Base-by-base conservation (phyloP, 495 filamentous ascomycete species). In the Aspergillus biplanus region DNA sequence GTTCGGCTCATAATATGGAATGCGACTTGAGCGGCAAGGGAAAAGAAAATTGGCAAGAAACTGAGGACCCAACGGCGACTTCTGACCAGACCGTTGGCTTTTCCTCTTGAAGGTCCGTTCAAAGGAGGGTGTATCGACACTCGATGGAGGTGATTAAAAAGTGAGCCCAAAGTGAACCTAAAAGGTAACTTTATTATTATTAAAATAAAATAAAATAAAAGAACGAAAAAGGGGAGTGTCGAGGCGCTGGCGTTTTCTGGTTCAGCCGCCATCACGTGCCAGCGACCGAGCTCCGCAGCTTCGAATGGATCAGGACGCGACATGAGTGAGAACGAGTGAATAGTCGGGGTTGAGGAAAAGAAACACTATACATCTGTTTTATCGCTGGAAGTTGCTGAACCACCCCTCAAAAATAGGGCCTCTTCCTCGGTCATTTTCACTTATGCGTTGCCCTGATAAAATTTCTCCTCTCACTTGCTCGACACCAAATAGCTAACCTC, bases 241-340 rank as follows among this genome's bases (percentile, higher is more conserved):
- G 35, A 60, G 48, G 47, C 27, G 27, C 7, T 33, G 13, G 13
- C 27, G 31, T 50, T 33, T 15, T 18, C 33, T 37, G 32, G 42
- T 52, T 50, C 53, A 35, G 55, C 31, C 33, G 12, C 33, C 54
- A 63, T 71, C 69, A 71, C 69, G 69, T 71, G 69, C 31, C 16
- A 33, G 33, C 56, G 42, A 49, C n/a, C 49, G 49, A 69, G 69
- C 69, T 71, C 69, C 69, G 69, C 69, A 71, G 60, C 59, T 67
- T 61, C 62, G 44, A 58, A 59, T 62, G 60, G 37, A 62, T 44
- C 47, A 46, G 59, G 49, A 65, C 66, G 66, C 69, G 64, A 61
- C 61, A 55, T 58, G 58, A 59, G 39, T 27, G 55, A 59, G 44
- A 55, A 47, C 48, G 60, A 62, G 53, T 18, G 56, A 59, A 47